Evolutionary conservation across 2,329 filamentous ascomycete species (phyloP), one percentile per base, ranked within the genome.

Genomic region (Talaromyces verruculosus): DNA sequence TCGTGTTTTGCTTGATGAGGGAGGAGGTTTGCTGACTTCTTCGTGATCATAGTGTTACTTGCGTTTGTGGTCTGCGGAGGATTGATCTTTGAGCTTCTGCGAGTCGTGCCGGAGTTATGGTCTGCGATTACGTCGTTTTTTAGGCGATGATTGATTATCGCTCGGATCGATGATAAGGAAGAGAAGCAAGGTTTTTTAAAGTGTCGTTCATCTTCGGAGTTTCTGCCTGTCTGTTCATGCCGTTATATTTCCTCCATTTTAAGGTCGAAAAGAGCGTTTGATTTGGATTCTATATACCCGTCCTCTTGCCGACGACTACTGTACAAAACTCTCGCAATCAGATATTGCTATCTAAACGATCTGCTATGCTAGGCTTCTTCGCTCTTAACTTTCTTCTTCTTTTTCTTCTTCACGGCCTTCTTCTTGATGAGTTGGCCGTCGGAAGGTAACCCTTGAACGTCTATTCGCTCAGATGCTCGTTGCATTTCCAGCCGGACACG

Each of bases 401-500:
- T 72, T 47, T 70, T 72, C 66, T 71, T 73, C 65, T 69, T 72
- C 55, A 70, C 79, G 70, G 81, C 83, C 74, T 83, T 89, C 79
- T 87, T 89, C 79, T 89, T 90, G 74, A 84, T 77, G 17, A 83
- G 70, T 13, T 75, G 79, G 17, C 82, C 82, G 62, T 83, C 82
- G 4, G 76, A 72, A 25, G 81, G 78, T 22, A 80, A 78, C 3
- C 79, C 80, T 45, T 79, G 86, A 25, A 88, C 76, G 30, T 79
- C 72, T 25, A 82, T 79, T n/a, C 80, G 76, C 67, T 84, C 82
- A 10, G 79, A 79, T 39, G 77, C 79, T 65, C 82, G 75, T 69
- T 83, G 81, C 93, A 98, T 97, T 79, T 97, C 92, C 65, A 97
- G 82, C 62, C 95, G 84, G 67, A 96, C 81, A 61, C 89, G 84